A percentile compares a stretch with the other conserved stretches of the same genome.
Evolutionary conservation across 139 green algal genomes (phyloP).

Genomic region (Zygnema circumcarinatum): DNA sequence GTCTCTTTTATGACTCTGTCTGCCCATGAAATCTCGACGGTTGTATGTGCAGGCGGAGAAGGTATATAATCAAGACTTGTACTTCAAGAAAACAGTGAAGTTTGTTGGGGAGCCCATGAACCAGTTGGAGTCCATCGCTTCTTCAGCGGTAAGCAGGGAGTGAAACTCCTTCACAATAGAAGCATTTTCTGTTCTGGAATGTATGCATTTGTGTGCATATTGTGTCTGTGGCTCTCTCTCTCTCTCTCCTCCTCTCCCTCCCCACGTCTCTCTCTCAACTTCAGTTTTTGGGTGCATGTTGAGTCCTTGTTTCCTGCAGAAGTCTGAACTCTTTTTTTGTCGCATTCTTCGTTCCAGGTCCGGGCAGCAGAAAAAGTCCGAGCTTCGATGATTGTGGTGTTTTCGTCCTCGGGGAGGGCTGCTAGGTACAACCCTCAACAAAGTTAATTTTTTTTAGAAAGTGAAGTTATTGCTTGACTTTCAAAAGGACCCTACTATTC

Average conservation of each 20-base stretch:
- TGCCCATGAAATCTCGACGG: too few species aligned
- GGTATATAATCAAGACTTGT: constrained; percentile 57
- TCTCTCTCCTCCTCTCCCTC: too few species aligned
- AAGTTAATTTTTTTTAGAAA: background rate
- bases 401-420: constrained; percentile 59
- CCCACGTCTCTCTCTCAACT: too few species aligned
- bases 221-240: too few species aligned
- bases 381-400: constrained; percentile 59
- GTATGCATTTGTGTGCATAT: too few species aligned
- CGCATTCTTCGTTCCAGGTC: constrained; percentile 52
- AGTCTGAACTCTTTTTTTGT: too few species aligned
- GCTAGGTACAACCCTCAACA: constrained; percentile 47
- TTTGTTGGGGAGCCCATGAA: constrained; percentile 57
- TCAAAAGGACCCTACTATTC: too few species aligned
- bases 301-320: too few species aligned
- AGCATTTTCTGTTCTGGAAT: too few species aligned
- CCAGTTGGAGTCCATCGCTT: constrained; percentile 64
- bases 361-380: constrained; percentile 57
- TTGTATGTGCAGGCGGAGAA: constrained; percentile 54
- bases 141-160: constrained; percentile 59
- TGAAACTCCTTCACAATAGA: background rate
- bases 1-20: too few species aligned
- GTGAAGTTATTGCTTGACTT: too few species aligned
- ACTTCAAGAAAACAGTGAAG: constrained; percentile 66
- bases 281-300: too few species aligned